Evolutionary conservation across 441 rosid genomes (phyloP), one percentile per base, ranked within the genome.

Genomic region (Sinapis alba): DNA sequence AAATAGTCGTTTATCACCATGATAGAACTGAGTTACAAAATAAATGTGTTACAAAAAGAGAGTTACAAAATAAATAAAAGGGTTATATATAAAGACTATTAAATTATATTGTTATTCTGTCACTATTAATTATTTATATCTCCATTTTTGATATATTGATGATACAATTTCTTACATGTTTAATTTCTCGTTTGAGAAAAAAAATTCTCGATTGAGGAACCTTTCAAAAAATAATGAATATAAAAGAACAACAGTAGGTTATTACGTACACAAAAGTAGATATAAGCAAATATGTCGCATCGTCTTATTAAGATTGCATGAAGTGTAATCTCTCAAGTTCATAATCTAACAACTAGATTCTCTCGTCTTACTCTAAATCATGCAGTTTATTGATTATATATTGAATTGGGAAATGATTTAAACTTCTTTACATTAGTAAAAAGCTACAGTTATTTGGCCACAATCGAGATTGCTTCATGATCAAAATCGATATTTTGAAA

Each of bases 251-350:
- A 58, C 54, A 3, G 20, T 10, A 50, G 5, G 15, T 43, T 58
- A 61, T 50, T 64, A 36, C 63, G 19, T 27, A 19, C 45, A 65
- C n/a, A 27, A 26, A 73, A 54, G 38, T 53, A 53, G 23, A 53
- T 34, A 18, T 54, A 45, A 65, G 36, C 19, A 65, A 5, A 47
- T 20, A 38, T 28, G 59, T 66, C 67, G 53, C 61, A 32, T 59
- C 72, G 15, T 21, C 72, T 45, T 45, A 23, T 9, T 41, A 66
- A 65, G 34, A 41, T 65, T n/a, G 24, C 36, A 56, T 65, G 77
- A 38, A 58, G 27, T 45, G 21, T 32, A 45, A 20, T 74, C 47
- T 28, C 34, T 43, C 24, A 21, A 43, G 20, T 58, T 34, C 67
- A 11, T 74, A 15, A 63, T 34, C 6, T 24, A 58, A 57, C 65